phyloP scores from a whole-genome alignment of 805 yeast genomes.

The Wickerhamomyces alni region DNA sequence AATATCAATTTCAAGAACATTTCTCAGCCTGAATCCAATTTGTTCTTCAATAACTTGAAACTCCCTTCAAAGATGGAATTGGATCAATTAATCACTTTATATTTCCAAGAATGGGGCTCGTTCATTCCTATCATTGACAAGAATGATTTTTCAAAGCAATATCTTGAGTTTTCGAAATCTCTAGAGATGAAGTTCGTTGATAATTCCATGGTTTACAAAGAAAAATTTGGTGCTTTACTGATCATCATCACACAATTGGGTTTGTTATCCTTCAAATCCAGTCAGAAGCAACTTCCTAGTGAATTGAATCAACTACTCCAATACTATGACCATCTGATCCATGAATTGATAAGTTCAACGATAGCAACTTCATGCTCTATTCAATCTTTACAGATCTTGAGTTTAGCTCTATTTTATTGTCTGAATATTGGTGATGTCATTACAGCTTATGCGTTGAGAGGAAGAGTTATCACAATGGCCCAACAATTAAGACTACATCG shows the following conservation, averaged over 20 bases:
- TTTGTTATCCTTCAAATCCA: slow-evolving; percentile 22
- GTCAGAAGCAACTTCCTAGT: not conserved
- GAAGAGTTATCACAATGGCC: slow-evolving; percentile 73
- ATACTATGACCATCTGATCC: slow-evolving; percentile 55
- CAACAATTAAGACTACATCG: slow-evolving; percentile 81
- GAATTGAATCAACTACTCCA: slow-evolving; percentile 24
- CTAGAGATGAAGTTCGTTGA: slow-evolving; percentile 39
- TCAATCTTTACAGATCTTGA: slow-evolving; percentile 61
- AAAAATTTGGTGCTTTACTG: slow-evolving; percentile 48
- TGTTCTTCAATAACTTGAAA: slow-evolving; percentile 37
- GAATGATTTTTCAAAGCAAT: slow-evolving; percentile 58
- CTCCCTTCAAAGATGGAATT: slow-evolving; percentile 51
- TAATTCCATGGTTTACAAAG: slow-evolving; percentile 36
- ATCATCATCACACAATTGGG: slow-evolving; percentile 45
- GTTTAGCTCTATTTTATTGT: slow-evolving; percentile 66
- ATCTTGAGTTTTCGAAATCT: slow-evolving; percentile 39
- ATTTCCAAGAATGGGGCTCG: slow-evolving; percentile 74
- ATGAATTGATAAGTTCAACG: slow-evolving; percentile 58
- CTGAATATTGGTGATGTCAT: slow-evolving; percentile 67
- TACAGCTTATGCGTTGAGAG: slow-evolving; percentile 70
- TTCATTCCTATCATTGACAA: slow-evolving; percentile 66
- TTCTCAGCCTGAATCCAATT: slow-evolving; percentile 34
- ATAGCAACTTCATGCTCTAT: slow-evolving; percentile 55
- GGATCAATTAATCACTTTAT: slow-evolving; percentile 62
- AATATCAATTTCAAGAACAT: slow-evolving; percentile 33